Percentiles rank a stretch among this genome's conserved stretches.
Conservation (phyloP, 495 filamentous ascomycete genomes). For the Darksidea phi region DNA sequence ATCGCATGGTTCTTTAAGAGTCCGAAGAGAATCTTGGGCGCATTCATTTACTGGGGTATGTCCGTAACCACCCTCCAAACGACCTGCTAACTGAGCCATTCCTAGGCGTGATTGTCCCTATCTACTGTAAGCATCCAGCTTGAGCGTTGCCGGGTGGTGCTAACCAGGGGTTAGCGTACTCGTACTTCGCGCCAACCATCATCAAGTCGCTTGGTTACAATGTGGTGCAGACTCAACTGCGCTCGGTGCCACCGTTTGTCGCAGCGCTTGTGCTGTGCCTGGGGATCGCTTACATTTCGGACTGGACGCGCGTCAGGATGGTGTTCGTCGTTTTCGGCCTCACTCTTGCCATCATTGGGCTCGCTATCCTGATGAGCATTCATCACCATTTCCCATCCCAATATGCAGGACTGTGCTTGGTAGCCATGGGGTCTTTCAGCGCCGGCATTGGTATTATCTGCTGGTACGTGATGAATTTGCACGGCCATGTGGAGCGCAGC, state of each 20-base stretch:
- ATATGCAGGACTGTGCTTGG: conserved; percentile 20
- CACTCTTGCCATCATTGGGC: conserved; percentile 11
- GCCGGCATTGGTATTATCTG: conserved; percentile 38
- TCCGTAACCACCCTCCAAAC: neutral
- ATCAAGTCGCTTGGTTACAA: conserved; percentile 14
- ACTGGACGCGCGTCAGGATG: conserved; percentile 3
- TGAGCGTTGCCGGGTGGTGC: neutral
- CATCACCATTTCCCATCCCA: conserved; percentile 23
- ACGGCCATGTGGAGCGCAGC: conserved; percentile 39
- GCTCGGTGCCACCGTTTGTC: conserved; percentile 1
- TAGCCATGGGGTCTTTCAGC: conserved; percentile 35
- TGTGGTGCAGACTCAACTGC: conserved; percentile 13
- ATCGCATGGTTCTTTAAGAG: conserved; percentile 11
- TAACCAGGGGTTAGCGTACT: conserved; percentile 10
- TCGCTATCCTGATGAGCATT: conserved; percentile 14
- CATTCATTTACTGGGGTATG: conserved; percentile 22
- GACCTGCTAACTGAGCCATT: neutral
- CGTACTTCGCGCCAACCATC: conserved; percentile 16
- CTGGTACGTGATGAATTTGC: conserved; percentile 43
- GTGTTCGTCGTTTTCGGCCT: conserved; percentile 16
- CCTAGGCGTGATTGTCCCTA: conserved; percentile 8
- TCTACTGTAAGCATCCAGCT: conserved; percentile 9
- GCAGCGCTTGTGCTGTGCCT: conserved; percentile 9
- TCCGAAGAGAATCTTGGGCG: conserved; percentile 8
- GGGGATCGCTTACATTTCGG: conserved; percentile 13